Conservation (phyloP, 2,329 filamentous ascomycete species). For the Parafenestella ontariensis region DNA sequence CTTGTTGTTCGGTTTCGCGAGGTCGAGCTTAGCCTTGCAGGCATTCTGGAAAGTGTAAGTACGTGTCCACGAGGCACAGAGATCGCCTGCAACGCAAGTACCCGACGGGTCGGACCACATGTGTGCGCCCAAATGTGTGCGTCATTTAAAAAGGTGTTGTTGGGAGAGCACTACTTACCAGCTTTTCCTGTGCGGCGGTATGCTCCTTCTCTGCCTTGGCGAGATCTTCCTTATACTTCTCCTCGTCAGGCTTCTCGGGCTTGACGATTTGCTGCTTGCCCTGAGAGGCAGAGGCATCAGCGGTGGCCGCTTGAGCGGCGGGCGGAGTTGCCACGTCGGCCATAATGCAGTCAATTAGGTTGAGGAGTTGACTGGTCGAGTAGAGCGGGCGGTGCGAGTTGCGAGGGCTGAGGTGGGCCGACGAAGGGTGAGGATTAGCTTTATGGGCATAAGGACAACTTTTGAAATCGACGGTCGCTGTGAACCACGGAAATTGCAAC, state of each 20-base stretch:
- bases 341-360: slow-evolving; percentile 38
- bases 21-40: slow-evolving; percentile 86
- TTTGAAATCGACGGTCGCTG: slow-evolving; percentile 32
- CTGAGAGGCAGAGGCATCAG: slow-evolving; percentile 41
- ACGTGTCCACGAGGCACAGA: background rate
- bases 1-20: slow-evolving; percentile 80
- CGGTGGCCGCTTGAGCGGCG: slow-evolving; percentile 43
- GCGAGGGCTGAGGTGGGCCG: slow-evolving; percentile 7
- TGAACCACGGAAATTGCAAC: slow-evolving; percentile 26
- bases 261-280: slow-evolving; percentile 57
- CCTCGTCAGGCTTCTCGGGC: slow-evolving; percentile 88
- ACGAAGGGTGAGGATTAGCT: slow-evolving; percentile 7
- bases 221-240: slow-evolving; percentile 78
- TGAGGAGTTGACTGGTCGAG: slow-evolving; percentile 19
- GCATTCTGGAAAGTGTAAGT: slow-evolving; percentile 67
- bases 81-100: slow-evolving; percentile 17
- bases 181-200: slow-evolving; percentile 74
- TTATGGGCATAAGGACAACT: slow-evolving; percentile 23
- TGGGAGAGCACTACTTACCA: slow-evolving; percentile 56
- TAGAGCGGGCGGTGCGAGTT: slow-evolving; percentile 14
- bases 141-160: background rate
- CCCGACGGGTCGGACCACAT: slow-evolving; percentile 9
- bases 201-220: slow-evolving; percentile 87
- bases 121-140: slow-evolving; percentile 3
- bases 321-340: slow-evolving; percentile 49